These are phyloP conservation scores for Sporisorium scitamineum DNA, from an alignment of 1,284 basidiomycete genomes.

Conservation along the genomic window DNA sequence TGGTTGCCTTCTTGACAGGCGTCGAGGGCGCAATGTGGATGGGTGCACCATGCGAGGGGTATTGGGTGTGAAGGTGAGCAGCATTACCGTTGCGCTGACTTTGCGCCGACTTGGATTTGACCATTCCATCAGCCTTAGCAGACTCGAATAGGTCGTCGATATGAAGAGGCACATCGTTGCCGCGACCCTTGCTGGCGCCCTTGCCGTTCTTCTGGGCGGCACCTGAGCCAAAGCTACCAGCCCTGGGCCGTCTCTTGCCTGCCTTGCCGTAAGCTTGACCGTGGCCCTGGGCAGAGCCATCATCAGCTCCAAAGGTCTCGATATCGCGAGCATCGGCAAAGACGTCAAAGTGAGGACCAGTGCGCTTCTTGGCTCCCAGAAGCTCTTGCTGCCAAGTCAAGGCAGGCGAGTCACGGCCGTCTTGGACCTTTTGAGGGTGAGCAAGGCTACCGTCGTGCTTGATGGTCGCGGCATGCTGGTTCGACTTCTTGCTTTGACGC, in stretches of 20 bases:
- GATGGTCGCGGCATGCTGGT: conserved; percentile 2
- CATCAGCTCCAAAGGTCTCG: conserved; percentile 53
- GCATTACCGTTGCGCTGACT: conserved; percentile 26
- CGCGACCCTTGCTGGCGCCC: conserved; percentile 23
- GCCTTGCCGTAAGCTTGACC: conserved; percentile 19
- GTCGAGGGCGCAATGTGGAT: conserved; percentile 47
- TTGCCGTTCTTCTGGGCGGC: conserved; percentile 28
- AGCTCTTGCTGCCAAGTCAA: conserved; percentile 63
- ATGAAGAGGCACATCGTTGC: conserved; percentile 38
- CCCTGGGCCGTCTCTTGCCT: conserved; percentile 32
- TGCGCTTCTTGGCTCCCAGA: conserved; percentile 47
- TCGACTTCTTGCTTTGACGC: conserved; percentile 24
- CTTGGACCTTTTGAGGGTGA: conserved; percentile 40
- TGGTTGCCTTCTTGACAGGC: conserved; percentile 43
- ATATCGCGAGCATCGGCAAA: conserved; percentile 59
- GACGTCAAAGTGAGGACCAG: conserved; percentile 56
- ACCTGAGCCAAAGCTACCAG: conserved; percentile 49
- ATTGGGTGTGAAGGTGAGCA: conserved; percentile 18
- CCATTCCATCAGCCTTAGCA: conserved; percentile 19
- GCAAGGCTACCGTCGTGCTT: conserved; percentile 53
- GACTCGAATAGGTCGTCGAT: conserved; percentile 54
- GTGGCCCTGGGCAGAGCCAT: conserved; percentile 11
- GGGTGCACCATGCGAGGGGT: conserved; percentile 39
- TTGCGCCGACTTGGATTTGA: conserved; percentile 31
- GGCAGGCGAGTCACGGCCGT: conserved; percentile 42